These are phyloP conservation scores for Mycena metata DNA, from an alignment of 768 basidiomycete species.

Conservation along the genomic window DNA sequence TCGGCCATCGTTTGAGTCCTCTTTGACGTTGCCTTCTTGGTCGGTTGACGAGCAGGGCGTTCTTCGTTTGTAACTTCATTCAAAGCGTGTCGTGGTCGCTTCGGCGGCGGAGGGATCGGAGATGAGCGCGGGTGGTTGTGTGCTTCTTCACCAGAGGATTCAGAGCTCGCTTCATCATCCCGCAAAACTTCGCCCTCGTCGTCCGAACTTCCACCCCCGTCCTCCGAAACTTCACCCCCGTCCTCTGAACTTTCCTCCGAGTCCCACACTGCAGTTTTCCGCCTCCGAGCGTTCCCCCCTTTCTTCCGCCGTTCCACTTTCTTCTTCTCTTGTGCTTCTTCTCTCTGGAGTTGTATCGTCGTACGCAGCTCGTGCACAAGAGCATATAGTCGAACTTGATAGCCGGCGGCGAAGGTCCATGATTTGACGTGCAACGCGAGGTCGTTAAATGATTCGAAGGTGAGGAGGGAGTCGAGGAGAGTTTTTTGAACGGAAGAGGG, in stretches of 20 bases:
- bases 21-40: background rate
- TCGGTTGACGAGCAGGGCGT: too few relatives aligned
- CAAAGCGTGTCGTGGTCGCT: background rate
- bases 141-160: too few relatives aligned
- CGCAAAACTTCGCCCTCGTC: background rate
- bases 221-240: background rate
- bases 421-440: background rate
- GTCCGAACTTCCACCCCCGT: background rate
- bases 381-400: background rate
- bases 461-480: background rate
- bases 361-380: background rate
- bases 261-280: too few relatives aligned
- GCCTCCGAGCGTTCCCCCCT: too few relatives aligned
- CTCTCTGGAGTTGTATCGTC: background rate
- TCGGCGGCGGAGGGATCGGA: conserved; percentile 4
- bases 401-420: background rate
- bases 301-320: background rate
- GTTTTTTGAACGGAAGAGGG: background rate
- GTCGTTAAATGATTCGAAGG: background rate
- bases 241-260: background rate
- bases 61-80: conserved; percentile 1
- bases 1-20: background rate
- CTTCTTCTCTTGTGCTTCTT: background rate
- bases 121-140: too few relatives aligned
- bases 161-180: background rate